Evolutionary conservation across 2,329 filamentous ascomycete species (phyloP), one percentile per base, ranked within the genome.

Genomic region (Claviceps sp.): DNA sequence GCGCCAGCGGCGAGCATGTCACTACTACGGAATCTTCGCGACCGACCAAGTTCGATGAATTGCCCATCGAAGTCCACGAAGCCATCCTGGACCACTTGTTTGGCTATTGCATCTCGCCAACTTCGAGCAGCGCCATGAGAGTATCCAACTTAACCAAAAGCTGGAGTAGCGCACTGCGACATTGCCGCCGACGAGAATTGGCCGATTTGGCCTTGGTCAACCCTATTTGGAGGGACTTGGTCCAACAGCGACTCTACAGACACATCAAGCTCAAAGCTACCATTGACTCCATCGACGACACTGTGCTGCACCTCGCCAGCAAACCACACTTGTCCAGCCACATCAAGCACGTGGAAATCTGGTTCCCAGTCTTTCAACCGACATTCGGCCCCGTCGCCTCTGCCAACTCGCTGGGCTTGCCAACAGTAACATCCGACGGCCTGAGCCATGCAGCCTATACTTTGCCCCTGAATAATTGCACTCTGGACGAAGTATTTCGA

Each of bases 261-360:
- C 84, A 87, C 63, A 79, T 89, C 68, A 87, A 88, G 66, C 71
- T 89, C 58, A 85, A 87, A 67, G 85, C 82, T 0, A 87, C 83
- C 0, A 70, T 77, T 40, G 73, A 77, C n/a, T 82, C 77, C 16
- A 68, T 87, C 42, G 68, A 76, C 43, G 73, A 80, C 47, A 78
- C 83, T 6, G 71, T 77, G 56, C 56, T 68, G 38, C 87, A 84
- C 71, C 85, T 89, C 57, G 64, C 68, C 16, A 57, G 66, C 10
- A 74, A 81, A 54, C 70, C 74, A 30, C 78, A 85, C 59, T 74
- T 89, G 5, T 74, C 77, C 19, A 59, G 67, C 8, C 80, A 87
- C 58, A 80, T 89, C 54, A 82, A 81, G 57, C 85, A 89, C 60
- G 76, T 88, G 54, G 85, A 89, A 65, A 74, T 88, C 43, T 89